A percentile compares a stretch with the other conserved stretches of the same genome.
Evolutionary conservation across 2,329 filamentous ascomycete genomes (phyloP).

Genomic region (Xylaria sp.): DNA sequence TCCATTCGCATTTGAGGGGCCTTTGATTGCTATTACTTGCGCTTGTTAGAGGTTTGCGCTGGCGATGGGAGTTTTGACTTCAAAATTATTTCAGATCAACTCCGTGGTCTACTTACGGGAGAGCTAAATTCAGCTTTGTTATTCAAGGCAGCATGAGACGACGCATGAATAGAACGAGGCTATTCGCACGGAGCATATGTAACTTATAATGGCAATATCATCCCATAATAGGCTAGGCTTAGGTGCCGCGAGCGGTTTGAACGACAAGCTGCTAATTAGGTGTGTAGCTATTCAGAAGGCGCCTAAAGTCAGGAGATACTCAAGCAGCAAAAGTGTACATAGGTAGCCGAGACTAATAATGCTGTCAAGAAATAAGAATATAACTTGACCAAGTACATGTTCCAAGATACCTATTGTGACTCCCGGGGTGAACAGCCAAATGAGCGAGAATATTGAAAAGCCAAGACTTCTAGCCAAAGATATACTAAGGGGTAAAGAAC

Average conservation of each 20-base stretch:
- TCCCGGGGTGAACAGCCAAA: too few species aligned
- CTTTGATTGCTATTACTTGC: slow-evolving; percentile 16
- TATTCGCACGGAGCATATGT: slow-evolving; percentile 17
- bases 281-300: neutral
- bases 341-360: too few species aligned
- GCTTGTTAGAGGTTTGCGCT: slow-evolving; percentile 16
- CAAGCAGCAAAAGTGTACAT: too few species aligned
- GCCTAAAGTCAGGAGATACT: neutral
- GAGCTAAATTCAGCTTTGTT: slow-evolving; percentile 1
- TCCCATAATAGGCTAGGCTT: neutral
- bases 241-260: neutral
- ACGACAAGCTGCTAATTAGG: neutral
- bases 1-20: slow-evolving; percentile 23
- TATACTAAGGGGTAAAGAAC: too few species aligned
- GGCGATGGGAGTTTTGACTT: slow-evolving; percentile 11
- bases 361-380: too few species aligned
- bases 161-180: slow-evolving; percentile 31
- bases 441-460: too few species aligned
- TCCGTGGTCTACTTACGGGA: slow-evolving; percentile 1
- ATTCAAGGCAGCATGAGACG: slow-evolving; percentile 23
- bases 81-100: slow-evolving; percentile 20
- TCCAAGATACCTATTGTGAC: too few species aligned
- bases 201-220: slow-evolving; percentile 3
- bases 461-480: too few species aligned
- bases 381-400: too few species aligned